Conservation (phyloP, 2,329 filamentous ascomycete species). For the Pseudogymnoascus sp. region DNA sequence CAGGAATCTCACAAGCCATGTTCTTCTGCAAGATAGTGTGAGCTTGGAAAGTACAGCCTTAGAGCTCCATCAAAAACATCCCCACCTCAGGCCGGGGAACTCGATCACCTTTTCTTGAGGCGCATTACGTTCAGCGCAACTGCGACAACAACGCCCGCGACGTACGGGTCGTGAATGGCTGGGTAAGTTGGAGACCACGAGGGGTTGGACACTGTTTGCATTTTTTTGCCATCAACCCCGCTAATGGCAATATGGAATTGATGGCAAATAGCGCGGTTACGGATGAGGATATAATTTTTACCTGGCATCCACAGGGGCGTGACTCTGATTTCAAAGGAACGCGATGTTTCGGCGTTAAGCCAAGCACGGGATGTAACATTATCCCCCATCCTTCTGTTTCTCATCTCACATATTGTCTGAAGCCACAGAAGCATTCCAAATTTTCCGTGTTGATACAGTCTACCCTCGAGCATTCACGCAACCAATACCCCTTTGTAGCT, state of each 20-base stretch:
- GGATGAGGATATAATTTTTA: slow-evolving; percentile 30
- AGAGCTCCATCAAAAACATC: slow-evolving; percentile 14
- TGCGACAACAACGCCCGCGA: slow-evolving; percentile 47
- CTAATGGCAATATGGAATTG: slow-evolving; percentile 36
- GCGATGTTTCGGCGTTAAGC: slow-evolving; percentile 25
- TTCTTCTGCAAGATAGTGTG: slow-evolving; percentile 27
- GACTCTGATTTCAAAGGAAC: slow-evolving; percentile 29
- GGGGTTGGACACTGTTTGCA: slow-evolving; percentile 21
- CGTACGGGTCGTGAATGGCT: slow-evolving; percentile 43
- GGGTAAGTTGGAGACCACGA: slow-evolving; percentile 23
- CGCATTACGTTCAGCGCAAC: slow-evolving; percentile 36
- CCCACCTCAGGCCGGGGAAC: slow-evolving; percentile 33
- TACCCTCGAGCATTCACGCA: background rate
- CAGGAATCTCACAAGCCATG: slow-evolving; percentile 26
- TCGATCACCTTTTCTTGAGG: slow-evolving; percentile 46
- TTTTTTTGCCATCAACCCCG: slow-evolving; percentile 30
- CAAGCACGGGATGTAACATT: slow-evolving; percentile 8
- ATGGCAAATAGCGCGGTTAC: slow-evolving; percentile 32
- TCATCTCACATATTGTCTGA: background rate
- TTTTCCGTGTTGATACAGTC: background rate
- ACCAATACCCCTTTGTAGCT: slow-evolving; percentile 8
- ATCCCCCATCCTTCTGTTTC: background rate
- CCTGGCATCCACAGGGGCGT: slow-evolving; percentile 30
- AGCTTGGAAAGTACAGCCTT: slow-evolving; percentile 26
- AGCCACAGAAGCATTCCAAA: background rate